Conservation (phyloP, 129 eudicot genomes). For the Logfia minima region DNA sequence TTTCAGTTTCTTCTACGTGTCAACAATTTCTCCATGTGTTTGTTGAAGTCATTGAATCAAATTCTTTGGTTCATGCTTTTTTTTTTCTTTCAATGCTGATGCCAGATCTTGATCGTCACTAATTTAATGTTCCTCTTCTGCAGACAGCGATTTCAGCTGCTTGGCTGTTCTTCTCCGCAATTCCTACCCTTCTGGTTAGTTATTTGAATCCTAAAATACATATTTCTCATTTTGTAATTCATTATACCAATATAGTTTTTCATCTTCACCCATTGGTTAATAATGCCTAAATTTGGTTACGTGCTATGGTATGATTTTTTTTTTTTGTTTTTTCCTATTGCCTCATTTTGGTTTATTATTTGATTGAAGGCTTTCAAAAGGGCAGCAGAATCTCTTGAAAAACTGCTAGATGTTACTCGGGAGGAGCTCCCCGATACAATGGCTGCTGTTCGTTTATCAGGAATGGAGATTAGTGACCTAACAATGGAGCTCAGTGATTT, state of each 20-base stretch:
- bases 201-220: slow-evolving; percentile 16
- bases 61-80: background rate
- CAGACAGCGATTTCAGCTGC: slow-evolving; percentile 80
- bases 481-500: slow-evolving; percentile 98
- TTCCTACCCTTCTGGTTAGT: slow-evolving; percentile 81
- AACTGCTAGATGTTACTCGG: slow-evolving; percentile 80
- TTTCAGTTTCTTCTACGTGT: background rate
- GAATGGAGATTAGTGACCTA: slow-evolving; percentile 97
- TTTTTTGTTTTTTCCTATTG: background rate
- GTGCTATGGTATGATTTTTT: background rate
- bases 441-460: slow-evolving; percentile 94
- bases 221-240: background rate
- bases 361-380: slow-evolving; percentile 74
- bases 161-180: slow-evolving; percentile 76
- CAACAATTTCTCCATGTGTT: background rate
- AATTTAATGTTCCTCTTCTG: slow-evolving; percentile 19
- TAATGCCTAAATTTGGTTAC: background rate
- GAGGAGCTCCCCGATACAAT: slow-evolving; percentile 94
- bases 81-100: background rate
- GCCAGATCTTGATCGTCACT: slow-evolving; percentile 15
- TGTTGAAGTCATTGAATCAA: background rate
- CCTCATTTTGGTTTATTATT: slow-evolving; percentile 7
- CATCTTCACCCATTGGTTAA: background rate
- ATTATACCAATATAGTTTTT: background rate
- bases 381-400: slow-evolving; percentile 92